Base-by-base conservation (phyloP, 352 stramenopile genomes). In the Phytophthora macrochlamydospora region DNA sequence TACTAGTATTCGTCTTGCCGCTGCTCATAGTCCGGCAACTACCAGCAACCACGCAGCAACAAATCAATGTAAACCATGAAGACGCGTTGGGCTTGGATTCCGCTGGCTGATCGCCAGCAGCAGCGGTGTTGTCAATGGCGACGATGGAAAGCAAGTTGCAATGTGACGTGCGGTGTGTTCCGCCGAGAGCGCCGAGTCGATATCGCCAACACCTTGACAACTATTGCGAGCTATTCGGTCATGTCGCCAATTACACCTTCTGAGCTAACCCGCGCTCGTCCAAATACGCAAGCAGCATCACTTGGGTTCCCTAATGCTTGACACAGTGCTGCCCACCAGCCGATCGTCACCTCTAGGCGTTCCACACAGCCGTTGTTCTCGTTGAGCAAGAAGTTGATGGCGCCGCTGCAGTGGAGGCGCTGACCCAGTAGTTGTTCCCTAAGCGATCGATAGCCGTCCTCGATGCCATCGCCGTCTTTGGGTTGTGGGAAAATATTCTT, bases 401-500 rank as follows among this genome's bases (percentile, higher is more conserved):
- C 40, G 28, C 61, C 54, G 32, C 11, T 56, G 48, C 45, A 59
- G 7, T 28, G 8, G 4, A 63, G 45, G 9, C 31, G 43, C 31
- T 56, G 53, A 38, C 35, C n/a, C 3, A 69, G 54, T 9, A 69
- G 46, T 30, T 63, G 52, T 4, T 59, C 30, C 13, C 53, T 53
- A 24, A 63, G 37, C 1, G 11, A 44, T 52, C 30, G n/a, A 13
- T 44, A 24, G 9, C 54, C 24, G 14, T 59, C 49, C 4, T 42
- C 18, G 18, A 13, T 28, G 12, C 31, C 38, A 8, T 54, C 42
- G 9, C 5, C 18, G 18, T 24, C 40, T 11, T 44, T 31, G 8
- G 35, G n/a, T 2, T 69, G 53, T 7, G 61, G 61, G 28, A 69
- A 63, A 33, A 63, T n/a, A 42, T 31, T 51, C 2, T 35, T 54